Evolutionary conservation across 106 monocot species (phyloP).

Genomic region (Dactylorhiza incarnata): DNA sequence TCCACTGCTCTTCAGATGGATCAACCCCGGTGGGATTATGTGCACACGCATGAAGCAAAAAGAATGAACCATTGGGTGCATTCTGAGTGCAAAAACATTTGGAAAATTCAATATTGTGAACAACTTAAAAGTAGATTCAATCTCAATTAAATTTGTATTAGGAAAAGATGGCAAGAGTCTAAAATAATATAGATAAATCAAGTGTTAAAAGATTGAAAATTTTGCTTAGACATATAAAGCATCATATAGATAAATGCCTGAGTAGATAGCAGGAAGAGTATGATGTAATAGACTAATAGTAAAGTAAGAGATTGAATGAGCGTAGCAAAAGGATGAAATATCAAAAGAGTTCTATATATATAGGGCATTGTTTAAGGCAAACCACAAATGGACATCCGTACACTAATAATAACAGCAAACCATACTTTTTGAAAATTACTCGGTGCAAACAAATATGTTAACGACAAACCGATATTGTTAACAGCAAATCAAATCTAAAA

Average conservation of each 20-base stretch:
- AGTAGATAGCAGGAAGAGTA: too few relatives aligned
- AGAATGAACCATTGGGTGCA: slow-evolving; percentile 96
- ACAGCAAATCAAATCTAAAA: too few relatives aligned
- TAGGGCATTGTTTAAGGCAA: too few relatives aligned
- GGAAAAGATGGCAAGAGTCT: neutral
- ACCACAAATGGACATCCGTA: too few relatives aligned
- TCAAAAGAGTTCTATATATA: too few relatives aligned
- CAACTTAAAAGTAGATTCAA: neutral
- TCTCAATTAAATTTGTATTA: neutral
- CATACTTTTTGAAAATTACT: too few relatives aligned
- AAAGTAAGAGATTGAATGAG: too few relatives aligned
- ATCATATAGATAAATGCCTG: neutral
- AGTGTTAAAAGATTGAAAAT: neutral
- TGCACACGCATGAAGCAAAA: slow-evolving; percentile 98
- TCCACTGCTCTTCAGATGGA: slow-evolving; percentile 98
- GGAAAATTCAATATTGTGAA: neutral
- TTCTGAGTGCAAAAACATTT: slow-evolving; percentile 38
- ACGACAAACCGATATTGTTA: too few relatives aligned
- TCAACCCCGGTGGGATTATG: slow-evolving; percentile 99
- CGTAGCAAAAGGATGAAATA: too few relatives aligned
- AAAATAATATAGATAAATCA: neutral
- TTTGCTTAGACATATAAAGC: neutral
- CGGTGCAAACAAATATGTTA: too few relatives aligned
- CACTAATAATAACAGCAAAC: too few relatives aligned
- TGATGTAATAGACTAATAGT: too few relatives aligned